phyloP scores from a whole-genome alignment of 495 filamentous ascomycete genomes.

The Thermothielavioides terrestris region DNA sequence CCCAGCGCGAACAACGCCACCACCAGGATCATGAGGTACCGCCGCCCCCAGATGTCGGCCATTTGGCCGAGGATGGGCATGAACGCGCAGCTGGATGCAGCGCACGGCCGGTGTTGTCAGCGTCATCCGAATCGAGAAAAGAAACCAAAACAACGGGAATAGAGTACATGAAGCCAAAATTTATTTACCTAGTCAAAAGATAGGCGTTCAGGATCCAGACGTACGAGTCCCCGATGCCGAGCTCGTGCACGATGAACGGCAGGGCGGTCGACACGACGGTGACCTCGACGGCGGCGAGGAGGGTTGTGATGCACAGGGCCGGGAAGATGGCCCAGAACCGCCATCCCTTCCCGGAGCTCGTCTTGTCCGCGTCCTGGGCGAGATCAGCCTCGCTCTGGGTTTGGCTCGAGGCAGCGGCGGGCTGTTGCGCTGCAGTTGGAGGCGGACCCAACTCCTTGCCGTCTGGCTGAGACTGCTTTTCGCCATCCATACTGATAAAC shows the following conservation, averaged over 20 bases:
- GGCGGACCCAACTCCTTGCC: no score
- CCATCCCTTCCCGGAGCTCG: no score
- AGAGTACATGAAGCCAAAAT: no score
- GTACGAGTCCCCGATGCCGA: slow-evolving; percentile 29
- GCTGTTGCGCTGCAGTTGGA: no score
- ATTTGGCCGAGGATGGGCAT: slow-evolving; percentile 14
- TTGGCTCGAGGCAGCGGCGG: no score
- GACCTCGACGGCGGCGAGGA: slow-evolving; percentile 31
- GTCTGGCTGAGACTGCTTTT: no score
- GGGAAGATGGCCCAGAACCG: slow-evolving; percentile 14
- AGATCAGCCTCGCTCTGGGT: no score
- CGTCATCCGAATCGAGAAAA: no score
- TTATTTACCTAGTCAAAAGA: slow-evolving; percentile 28
- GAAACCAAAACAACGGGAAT: no score
- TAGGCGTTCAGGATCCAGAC: slow-evolving; percentile 38
- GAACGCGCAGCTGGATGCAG: slow-evolving; percentile 2
- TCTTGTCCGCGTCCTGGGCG: no score
- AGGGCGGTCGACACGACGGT: slow-evolving; percentile 37
- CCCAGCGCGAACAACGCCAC: slow-evolving; percentile 30
- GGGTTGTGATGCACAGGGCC: slow-evolving; percentile 1
- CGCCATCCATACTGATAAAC: no score
- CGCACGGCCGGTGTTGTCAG: no score
- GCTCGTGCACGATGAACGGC: slow-evolving; percentile 29
- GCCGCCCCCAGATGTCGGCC: slow-evolving; percentile 13
- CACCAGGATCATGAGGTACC: background rate